Percentiles rank a stretch among this genome's conserved stretches.
phyloP scores from a whole-genome alignment of 2,329 filamentous ascomycete genomes.

The Xylaria sp. region DNA sequence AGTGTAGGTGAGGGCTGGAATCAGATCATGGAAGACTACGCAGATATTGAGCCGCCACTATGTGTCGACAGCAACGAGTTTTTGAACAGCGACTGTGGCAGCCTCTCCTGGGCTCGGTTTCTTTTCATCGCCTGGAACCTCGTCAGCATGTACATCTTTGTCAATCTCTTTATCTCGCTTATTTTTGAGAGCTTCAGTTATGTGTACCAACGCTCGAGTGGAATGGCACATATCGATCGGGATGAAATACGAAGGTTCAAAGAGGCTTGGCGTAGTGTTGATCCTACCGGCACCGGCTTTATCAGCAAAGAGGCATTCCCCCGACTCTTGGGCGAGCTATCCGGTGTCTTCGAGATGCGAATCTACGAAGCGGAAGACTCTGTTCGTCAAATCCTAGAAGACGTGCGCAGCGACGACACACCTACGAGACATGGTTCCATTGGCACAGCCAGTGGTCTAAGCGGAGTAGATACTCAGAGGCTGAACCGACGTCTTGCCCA shows the following conservation, averaged over 20 bases:
- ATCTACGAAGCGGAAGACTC: slow-evolving; percentile 93
- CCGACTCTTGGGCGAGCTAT: slow-evolving; percentile 84
- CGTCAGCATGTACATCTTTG: slow-evolving; percentile 99
- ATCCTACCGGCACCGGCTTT: slow-evolving; percentile 87
- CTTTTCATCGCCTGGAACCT: slow-evolving; percentile 98
- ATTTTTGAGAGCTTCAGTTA: slow-evolving; percentile 99
- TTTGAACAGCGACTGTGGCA: slow-evolving; percentile 90
- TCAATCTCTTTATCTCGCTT: slow-evolving; percentile 95
- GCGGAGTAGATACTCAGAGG: slow-evolving; percentile 71
- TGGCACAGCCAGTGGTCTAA: slow-evolving; percentile 52
- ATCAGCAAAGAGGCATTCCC: slow-evolving; percentile 91
- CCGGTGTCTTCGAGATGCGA: slow-evolving; percentile 94
- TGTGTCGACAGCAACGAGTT: slow-evolving; percentile 76
- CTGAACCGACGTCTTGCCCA: slow-evolving; percentile 72
- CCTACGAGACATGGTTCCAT: slow-evolving; percentile 58
- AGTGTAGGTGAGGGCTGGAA: slow-evolving; percentile 98
- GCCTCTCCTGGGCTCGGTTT: slow-evolving; percentile 81
- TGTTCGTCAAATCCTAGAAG: slow-evolving; percentile 82
- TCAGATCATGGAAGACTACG: slow-evolving; percentile 93
- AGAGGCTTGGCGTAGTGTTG: slow-evolving; percentile 95
- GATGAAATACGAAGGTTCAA: slow-evolving; percentile 97
- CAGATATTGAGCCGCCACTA: slow-evolving; percentile 74
- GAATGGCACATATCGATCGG: slow-evolving; percentile 85
- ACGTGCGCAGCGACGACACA: slow-evolving; percentile 65
- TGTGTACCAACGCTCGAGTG: slow-evolving; percentile 94